Evolutionary conservation across 139 green algal genomes (phyloP).

Genomic region (Chlorella sp.): DNA sequence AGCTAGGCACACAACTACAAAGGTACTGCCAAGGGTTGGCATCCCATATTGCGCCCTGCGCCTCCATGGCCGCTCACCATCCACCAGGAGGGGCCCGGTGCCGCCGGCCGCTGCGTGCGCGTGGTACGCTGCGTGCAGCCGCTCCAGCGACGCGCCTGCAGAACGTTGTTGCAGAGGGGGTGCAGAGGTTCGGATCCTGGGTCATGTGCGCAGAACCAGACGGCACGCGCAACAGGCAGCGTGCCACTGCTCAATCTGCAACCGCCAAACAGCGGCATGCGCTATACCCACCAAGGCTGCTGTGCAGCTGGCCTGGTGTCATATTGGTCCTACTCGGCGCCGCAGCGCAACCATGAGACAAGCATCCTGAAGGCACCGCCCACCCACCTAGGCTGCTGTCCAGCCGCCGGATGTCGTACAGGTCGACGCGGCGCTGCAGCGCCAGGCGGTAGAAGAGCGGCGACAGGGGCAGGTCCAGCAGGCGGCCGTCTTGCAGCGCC

Average conservation of each 20-base stretch:
- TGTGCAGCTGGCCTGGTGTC: no score
- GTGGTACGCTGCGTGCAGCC: constrained; percentile 63
- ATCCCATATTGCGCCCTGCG: no score
- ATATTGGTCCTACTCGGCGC: no score
- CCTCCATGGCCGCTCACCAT: constrained; percentile 42
- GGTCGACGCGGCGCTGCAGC: constrained; percentile 65
- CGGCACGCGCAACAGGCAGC: no score
- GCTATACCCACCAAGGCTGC: no score
- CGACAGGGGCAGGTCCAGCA: constrained; percentile 93
- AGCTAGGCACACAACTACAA: no score
- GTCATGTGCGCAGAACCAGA: no score
- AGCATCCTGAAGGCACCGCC: no score
- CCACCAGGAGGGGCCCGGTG: constrained; percentile 60
- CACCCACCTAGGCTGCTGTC: constrained; percentile 74
- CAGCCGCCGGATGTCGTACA: constrained; percentile 79
- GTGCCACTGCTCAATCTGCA: background rate
- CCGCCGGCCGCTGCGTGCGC: constrained; percentile 9
- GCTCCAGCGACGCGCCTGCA: constrained; percentile 64
- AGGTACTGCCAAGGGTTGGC: no score
- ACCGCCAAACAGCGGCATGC: no score
- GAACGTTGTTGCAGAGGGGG: background rate
- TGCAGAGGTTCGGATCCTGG: no score
- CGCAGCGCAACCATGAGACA: no score
- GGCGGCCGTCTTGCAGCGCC: constrained; percentile 90
- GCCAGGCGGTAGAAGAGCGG: constrained; percentile 85